Base-by-base conservation (phyloP, 768 basidiomycete species). In the Boletus tylopilopsis region DNA sequence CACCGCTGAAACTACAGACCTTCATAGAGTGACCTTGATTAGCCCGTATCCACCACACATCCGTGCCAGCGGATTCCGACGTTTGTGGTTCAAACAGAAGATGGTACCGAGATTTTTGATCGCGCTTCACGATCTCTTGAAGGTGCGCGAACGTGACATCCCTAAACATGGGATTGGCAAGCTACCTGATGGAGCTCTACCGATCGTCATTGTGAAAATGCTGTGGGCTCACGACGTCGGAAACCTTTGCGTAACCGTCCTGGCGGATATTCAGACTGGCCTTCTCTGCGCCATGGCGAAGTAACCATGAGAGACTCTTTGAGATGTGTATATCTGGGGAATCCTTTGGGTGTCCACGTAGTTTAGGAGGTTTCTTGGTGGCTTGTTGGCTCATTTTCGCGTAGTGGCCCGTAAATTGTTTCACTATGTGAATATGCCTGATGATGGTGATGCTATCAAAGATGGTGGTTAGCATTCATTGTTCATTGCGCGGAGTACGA, bases 11-110 rank as follows among this genome's bases (percentile, higher is more conserved):
- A 42, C 21, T 47, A 54, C 73, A 22, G 51, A 85, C 92, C 76
- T 84, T 79, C 39, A 95, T 73, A 0, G 90, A 87, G 69, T 94
- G 93, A 0, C 93, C 93, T 67, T 94, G 93, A 58, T 90, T 92
- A 8, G 93, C 93, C 30, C 86, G 77, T 56, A 94, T 91, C 85
- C 85, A 90, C 88, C 89, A 89, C n/a, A 74, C 64, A 9, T 75
- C 71, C 5, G 59, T 27, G 45, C 58, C 59, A 22, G 63, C 42
- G 27, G 66, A 59, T 47, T 55, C 64, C n/a, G 60, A 42, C 18
- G 55, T 41, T 48, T 73, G 70, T 19, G 73, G 67, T 56, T 90
- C 87, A 30, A 72, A 64, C 11, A 80, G 42, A 50, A 87, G 71
- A 62, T 77, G 76, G 58, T 78, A 90, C 54, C 87, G 74, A 47